Evolutionary conservation across 768 basidiomycete genomes (phyloP).

Genomic region (Mycena galopus): DNA sequence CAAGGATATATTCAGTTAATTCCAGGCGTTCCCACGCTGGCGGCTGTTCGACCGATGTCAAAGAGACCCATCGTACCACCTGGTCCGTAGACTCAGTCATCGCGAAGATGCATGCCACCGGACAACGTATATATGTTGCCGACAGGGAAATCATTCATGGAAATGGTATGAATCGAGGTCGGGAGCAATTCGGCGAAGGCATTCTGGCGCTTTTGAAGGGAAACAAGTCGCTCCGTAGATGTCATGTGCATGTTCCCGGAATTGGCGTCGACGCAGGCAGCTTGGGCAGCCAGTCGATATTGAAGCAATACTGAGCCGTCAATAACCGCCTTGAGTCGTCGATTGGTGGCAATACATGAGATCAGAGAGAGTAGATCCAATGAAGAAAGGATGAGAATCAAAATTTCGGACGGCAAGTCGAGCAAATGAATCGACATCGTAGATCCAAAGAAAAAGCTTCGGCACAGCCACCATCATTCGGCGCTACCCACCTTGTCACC

Average conservation of each 20-base stretch:
- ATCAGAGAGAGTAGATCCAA: background rate
- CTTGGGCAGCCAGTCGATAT: background rate
- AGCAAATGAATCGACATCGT: background rate
- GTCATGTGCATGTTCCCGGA: background rate
- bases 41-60: background rate
- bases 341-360: slow-evolving; percentile 10
- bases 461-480: no score
- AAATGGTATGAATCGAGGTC: background rate
- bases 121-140: background rate
- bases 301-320: slow-evolving; percentile 15
- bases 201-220: background rate
- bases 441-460: no score
- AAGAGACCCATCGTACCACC: background rate
- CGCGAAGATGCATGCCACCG: slow-evolving; percentile 11
- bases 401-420: slow-evolving; percentile 9
- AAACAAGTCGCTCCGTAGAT: background rate
- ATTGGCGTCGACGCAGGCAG: slow-evolving; percentile 16
- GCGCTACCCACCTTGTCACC: no score
- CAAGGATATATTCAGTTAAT: slow-evolving; percentile 1
- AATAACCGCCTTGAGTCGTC: slow-evolving; percentile 14
- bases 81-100: background rate
- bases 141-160: background rate
- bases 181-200: background rate
- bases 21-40: slow-evolving; percentile 1
- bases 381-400: background rate